A percentile compares a stretch with the other conserved stretches of the same genome.
Evolutionary conservation across 208 protist genomes (phyloP).

Genomic region (Leishmania major): DNA sequence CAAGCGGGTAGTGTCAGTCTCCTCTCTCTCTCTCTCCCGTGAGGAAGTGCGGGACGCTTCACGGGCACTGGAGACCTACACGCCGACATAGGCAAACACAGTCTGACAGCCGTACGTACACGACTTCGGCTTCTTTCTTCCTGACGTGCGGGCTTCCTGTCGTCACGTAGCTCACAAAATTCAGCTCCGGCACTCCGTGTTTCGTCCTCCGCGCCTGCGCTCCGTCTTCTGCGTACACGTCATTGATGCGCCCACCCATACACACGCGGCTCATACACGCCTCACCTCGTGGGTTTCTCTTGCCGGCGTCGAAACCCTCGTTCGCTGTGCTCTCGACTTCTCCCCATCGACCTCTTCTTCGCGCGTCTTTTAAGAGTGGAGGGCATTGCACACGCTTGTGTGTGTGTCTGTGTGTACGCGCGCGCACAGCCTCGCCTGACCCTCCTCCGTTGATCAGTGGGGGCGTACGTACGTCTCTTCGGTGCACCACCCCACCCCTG

Average conservation of each 20-base stretch:
- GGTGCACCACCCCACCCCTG: not conserved
- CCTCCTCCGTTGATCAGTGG: too few species aligned
- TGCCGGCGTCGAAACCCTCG: not conserved
- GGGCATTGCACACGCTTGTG: not conserved
- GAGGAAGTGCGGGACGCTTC: not conserved
- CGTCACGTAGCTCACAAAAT: too few species aligned
- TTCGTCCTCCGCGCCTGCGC: not conserved
- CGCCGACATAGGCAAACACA: not conserved
- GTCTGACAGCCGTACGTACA: not conserved
- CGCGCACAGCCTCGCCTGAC: too few species aligned
- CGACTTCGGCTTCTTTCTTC: not conserved
- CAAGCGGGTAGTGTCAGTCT: too few species aligned
- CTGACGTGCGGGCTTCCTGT: not conserved
- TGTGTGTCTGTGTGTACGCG: not conserved
- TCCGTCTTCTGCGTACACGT: not conserved
- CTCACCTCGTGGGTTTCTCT: not conserved
- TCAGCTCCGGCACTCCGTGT: not conserved
- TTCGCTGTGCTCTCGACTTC: not conserved
- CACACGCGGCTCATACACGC: not conserved
- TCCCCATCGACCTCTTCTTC: not conserved
- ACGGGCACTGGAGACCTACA: not conserved
- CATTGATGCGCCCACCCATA: not conserved
- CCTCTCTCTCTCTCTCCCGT: not conserved
- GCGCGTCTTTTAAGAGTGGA: not conserved
- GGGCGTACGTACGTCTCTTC: not conserved